Percentiles rank a stretch among this genome's conserved stretches.
Evolutionary conservation across 192 early-diverging fungal genomes (phyloP).

Genomic region (Physocladia obscura): DNA sequence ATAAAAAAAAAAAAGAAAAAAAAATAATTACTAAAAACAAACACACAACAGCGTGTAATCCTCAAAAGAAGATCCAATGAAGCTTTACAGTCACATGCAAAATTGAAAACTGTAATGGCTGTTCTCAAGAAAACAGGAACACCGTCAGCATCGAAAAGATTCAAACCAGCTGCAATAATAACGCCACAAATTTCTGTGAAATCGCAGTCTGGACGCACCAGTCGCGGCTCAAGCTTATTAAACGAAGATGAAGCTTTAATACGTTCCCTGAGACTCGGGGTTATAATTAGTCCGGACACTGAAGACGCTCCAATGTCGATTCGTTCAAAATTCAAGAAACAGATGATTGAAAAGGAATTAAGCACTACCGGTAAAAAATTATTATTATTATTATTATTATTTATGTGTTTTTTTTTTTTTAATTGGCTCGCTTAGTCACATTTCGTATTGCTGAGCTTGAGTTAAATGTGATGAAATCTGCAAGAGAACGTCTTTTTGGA

Average conservation of each 20-base stretch:
- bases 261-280: not conserved
- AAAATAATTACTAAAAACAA: not conserved
- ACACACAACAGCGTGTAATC: slow-evolving; percentile 43
- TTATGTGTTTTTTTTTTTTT: not conserved
- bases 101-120: slow-evolving; percentile 30
- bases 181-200: not conserved
- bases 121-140: slow-evolving; percentile 11
- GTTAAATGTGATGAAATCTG: slow-evolving; percentile 34
- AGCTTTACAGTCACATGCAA: slow-evolving; percentile 34
- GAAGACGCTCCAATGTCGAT: slow-evolving; percentile 17
- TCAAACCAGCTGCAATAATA: not conserved
- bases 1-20: not conserved
- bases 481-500: slow-evolving; percentile 32
- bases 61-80: slow-evolving; percentile 63
- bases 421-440: slow-evolving; percentile 14
- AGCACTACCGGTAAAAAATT: slow-evolving; percentile 16
- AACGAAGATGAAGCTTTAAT: slow-evolving; percentile 10
- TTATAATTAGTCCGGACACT: not conserved
- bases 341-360: slow-evolving; percentile 55
- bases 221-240: not conserved
- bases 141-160: not conserved
- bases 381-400: not conserved
- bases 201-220: not conserved
- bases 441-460: slow-evolving; percentile 36
- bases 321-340: slow-evolving; percentile 46